Conservation (phyloP, 257 asterid species). For the Solanum boliviense region DNA sequence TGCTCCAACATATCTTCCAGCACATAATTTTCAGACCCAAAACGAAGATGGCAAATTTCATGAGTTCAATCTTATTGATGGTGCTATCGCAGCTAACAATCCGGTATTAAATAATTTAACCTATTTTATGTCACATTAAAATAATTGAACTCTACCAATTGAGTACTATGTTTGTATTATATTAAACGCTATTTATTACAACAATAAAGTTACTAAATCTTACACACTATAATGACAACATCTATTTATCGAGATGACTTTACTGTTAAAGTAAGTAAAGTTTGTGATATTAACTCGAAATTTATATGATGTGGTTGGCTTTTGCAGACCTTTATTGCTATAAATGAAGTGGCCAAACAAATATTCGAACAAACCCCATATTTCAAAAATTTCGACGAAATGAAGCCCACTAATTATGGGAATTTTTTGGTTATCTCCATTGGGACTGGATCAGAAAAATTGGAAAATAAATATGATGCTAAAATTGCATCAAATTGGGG, state of each 20-base stretch:
- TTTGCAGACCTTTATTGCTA: not conserved
- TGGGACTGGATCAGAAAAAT: constrained; percentile 41
- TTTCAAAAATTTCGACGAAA: not conserved
- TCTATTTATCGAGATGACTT: not conserved
- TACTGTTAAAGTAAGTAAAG: too few species aligned
- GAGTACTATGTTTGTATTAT: too few species aligned
- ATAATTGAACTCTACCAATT: too few species aligned
- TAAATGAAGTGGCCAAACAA: not conserved
- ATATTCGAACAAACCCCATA: not conserved
- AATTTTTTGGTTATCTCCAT: constrained; percentile 32
- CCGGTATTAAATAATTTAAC: constrained; percentile 23
- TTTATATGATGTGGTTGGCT: not conserved
- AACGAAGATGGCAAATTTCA: constrained; percentile 10
- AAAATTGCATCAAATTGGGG: constrained; percentile 43
- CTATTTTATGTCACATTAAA: not conserved
- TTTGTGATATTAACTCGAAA: not conserved
- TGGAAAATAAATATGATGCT: constrained; percentile 20
- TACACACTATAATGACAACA: not conserved
- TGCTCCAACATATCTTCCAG: constrained; percentile 57
- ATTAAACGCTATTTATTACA: too few species aligned
- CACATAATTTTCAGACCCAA: constrained; percentile 25
- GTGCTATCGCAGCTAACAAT: constrained; percentile 57
- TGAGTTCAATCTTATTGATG: constrained; percentile 54
- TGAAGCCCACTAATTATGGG: not conserved
- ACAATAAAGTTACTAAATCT: too few species aligned